A percentile compares a stretch with the other conserved stretches of the same genome.
Evolutionary conservation across 2,329 filamentous ascomycete species (phyloP).

Genomic region (Rosellinia necatrix): DNA sequence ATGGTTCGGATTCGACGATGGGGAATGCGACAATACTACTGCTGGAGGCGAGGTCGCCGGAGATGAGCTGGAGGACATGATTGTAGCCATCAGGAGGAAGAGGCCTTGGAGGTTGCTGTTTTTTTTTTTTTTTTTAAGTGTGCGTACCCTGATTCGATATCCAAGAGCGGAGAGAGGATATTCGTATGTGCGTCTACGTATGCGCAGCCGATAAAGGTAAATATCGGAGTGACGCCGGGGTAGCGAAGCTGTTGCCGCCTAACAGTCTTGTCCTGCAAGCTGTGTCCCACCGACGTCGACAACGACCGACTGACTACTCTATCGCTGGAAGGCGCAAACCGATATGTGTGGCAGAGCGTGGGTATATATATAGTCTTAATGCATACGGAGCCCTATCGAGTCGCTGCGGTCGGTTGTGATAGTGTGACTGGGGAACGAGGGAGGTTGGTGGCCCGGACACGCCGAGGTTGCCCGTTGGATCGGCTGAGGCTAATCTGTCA

Average conservation of each 20-base stretch:
- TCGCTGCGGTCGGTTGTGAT: slow-evolving; percentile 14
- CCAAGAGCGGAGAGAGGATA: slow-evolving; percentile 20
- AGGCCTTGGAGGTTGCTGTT: slow-evolving; percentile 38
- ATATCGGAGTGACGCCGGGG: slow-evolving; percentile 19
- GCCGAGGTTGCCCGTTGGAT: slow-evolving; percentile 6
- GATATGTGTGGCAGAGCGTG: slow-evolving; percentile 1
- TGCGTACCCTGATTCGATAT: slow-evolving; percentile 39
- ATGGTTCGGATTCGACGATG: slow-evolving; percentile 55
- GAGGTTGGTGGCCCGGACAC: background rate
- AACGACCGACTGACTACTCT: slow-evolving; percentile 1
- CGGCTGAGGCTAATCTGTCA: slow-evolving; percentile 13
- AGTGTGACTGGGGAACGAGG: too few relatives aligned
- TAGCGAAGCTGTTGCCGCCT: slow-evolving; percentile 28
- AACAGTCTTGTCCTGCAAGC: slow-evolving; percentile 43
- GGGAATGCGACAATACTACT: slow-evolving; percentile 44
- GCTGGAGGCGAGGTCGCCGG: slow-evolving; percentile 58
- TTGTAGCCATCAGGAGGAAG: slow-evolving; percentile 52
- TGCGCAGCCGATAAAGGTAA: slow-evolving; percentile 19
- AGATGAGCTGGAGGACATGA: slow-evolving; percentile 62
- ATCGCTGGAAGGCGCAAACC: slow-evolving; percentile 9
- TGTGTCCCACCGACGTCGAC: slow-evolving; percentile 33
- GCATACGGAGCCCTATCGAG: slow-evolving; percentile 4
- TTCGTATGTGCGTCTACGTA: slow-evolving; percentile 11
- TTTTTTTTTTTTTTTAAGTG: slow-evolving; percentile 19
- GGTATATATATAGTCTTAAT: slow-evolving; percentile 21